Percentiles rank a stretch among this genome's conserved stretches.
Conservation (phyloP, 441 rosid species). For the Erodium trifolium region DNA sequence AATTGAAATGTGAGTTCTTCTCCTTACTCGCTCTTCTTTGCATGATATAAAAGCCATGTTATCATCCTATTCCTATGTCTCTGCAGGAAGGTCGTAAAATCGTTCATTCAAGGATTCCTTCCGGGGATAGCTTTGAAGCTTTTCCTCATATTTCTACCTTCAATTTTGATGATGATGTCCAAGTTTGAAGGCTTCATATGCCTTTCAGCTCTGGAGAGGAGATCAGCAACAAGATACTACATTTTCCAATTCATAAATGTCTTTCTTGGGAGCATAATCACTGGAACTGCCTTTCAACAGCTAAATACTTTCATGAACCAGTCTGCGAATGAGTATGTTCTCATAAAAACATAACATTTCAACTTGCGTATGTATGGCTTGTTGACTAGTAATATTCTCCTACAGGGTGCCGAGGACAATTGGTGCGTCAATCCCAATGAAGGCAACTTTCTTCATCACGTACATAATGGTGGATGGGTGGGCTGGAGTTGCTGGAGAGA, state of each 20-base stretch:
- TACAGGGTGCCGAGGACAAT: constrained; percentile 72
- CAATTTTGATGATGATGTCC: constrained; percentile 88
- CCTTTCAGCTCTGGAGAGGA: constrained; percentile 67
- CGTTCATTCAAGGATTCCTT: constrained; percentile 73
- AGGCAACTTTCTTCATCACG: constrained; percentile 29
- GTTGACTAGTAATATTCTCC: background rate
- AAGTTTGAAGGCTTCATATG: constrained; percentile 85
- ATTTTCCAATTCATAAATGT: constrained; percentile 73
- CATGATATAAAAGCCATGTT: too few species aligned
- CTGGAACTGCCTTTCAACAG: constrained; percentile 83
- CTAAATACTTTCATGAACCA: constrained; percentile 54
- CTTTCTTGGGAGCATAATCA: constrained; percentile 60
- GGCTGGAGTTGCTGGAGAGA: too few species aligned
- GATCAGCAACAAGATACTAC: constrained; percentile 81
- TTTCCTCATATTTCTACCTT: constrained; percentile 84
- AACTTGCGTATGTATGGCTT: too few species aligned
- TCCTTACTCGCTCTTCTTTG: background rate
- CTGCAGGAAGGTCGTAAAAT: constrained; percentile 53
- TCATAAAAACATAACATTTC: background rate
- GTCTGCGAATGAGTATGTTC: constrained; percentile 58
- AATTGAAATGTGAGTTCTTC: constrained; percentile 52
- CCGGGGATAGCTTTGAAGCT: constrained; percentile 88
- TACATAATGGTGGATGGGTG: too few species aligned
- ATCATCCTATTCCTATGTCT: background rate
- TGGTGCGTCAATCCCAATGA: constrained; percentile 77